Evolutionary conservation across 768 basidiomycete species (phyloP).

Genomic region (Paxillus ammoniavirescens): DNA sequence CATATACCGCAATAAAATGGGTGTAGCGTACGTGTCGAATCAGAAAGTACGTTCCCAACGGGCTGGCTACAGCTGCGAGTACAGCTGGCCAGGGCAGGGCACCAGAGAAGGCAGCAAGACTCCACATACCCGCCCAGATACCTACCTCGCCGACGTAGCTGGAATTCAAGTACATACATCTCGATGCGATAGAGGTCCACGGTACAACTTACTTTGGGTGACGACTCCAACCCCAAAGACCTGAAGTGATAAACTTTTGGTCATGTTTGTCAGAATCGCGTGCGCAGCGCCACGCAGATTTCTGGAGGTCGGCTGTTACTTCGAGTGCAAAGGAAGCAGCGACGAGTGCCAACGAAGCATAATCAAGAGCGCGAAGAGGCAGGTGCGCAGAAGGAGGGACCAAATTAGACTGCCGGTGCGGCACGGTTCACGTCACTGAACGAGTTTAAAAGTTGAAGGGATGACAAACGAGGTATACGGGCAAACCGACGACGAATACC

Average conservation of each 20-base stretch:
- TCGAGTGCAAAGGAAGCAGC: constrained; percentile 59
- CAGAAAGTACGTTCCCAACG: constrained; percentile 63
- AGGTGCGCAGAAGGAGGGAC: constrained; percentile 51
- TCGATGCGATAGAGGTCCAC: neutral
- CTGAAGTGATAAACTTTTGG: constrained; percentile 65
- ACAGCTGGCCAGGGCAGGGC: neutral
- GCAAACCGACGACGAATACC: constrained; percentile 67
- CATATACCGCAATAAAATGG: neutral
- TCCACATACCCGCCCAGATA: constrained; percentile 67
- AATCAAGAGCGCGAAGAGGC: constrained; percentile 53
- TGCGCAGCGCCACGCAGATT: constrained; percentile 56
- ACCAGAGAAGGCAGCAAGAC: constrained; percentile 45
- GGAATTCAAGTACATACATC: neutral
- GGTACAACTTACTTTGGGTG: constrained; percentile 63
- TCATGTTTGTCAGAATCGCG: constrained; percentile 65
- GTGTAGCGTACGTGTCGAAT: constrained; percentile 39
- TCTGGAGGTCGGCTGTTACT: constrained; percentile 63
- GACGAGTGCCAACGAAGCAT: constrained; percentile 52
- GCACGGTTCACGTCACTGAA: neutral
- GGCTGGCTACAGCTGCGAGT: constrained; percentile 50
- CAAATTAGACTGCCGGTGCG: constrained; percentile 35
- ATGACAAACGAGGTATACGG: constrained; percentile 52
- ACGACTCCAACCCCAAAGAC: constrained; percentile 64
- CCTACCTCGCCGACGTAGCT: constrained; percentile 75
- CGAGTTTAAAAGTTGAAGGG: neutral